Base-by-base conservation (phyloP, 1,284 basidiomycete genomes). In the Cryptococcus neoformans region DNA sequence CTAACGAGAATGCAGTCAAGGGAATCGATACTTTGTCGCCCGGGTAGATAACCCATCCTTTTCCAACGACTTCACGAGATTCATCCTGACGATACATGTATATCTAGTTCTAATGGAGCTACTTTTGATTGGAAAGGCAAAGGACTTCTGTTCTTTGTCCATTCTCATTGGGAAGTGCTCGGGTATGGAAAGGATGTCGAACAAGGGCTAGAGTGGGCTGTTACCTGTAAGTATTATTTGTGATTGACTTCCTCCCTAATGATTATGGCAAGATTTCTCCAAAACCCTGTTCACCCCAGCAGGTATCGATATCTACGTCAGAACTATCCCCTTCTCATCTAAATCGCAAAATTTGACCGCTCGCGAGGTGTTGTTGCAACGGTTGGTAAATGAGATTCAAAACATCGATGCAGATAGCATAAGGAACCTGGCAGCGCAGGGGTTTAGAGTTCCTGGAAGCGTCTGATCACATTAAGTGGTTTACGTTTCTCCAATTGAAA, bases 271-370 rank as follows among this genome's bases (percentile, higher is more conserved):
- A 77, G 76, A 76, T 67, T 83, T 83, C 67, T 79, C 79, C 48
- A 80, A 79, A 67, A 82, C 82, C 21, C 65, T 83, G 39, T 83
- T 83, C 72, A 83, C 82, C 2, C 81, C 82, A 7, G 77, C 78
- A 17, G 82, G 82, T 2, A 66, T 83, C 38, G 82, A 83, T 62
- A 73, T 83, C 40, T 81, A 82, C 59, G 64, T 80, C 39, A 72
- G 81, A 10, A 40, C 56, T 1, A 56, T 55, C 10, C 49, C 62
- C 21, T 41, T 55, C 9, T 12, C 51, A 12, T 37, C 57, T 11
- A 52, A 42, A 3, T 38, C 52, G 16, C 35, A 50, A 8, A 56
- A 56, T 35, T 39, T 41, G 4, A 50, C 53, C 7, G 55, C 53
- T 7, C 56, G 64, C 4, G 35, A 55, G 14, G 57, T 50, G 3